Conservation (phyloP, 345 rosid species). For the Cardamine chenopodiifolia region DNA sequence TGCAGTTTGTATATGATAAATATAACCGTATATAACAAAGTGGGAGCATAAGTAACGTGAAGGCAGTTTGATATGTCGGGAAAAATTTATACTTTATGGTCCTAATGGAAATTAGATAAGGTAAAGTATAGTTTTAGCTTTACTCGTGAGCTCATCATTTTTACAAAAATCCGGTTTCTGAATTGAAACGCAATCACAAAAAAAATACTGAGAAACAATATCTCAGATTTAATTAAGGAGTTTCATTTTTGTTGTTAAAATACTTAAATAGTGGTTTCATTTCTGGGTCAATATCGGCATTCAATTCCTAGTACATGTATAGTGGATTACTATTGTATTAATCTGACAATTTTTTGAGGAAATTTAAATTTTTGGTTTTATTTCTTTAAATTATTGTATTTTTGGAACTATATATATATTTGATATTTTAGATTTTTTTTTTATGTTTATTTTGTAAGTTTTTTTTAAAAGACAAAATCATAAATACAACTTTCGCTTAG, state of each 20-base stretch:
- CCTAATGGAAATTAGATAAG: conserved; percentile 25
- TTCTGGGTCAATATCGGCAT: not conserved
- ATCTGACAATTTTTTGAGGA: not conserved
- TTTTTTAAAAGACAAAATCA: not conserved
- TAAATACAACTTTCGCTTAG: not conserved
- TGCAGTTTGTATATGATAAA: conserved; percentile 14
- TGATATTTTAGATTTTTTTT: not conserved
- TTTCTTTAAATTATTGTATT: not conserved
- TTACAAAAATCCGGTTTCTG: not conserved
- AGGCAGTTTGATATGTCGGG: conserved; percentile 43
- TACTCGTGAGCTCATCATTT: conserved; percentile 37
- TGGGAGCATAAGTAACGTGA: conserved; percentile 47
- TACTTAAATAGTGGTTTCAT: not conserved
- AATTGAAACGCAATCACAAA: conserved; percentile 11
- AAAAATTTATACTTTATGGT: conserved; percentile 20
- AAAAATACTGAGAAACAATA: no score
- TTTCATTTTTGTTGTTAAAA: not conserved
- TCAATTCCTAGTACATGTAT: not conserved
- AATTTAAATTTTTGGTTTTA: not conserved
- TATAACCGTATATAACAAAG: conserved; percentile 34
- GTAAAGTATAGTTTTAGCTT: conserved; percentile 19
- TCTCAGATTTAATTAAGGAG: not conserved
- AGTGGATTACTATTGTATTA: not conserved
- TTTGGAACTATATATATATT: not conserved
- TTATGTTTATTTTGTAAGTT: not conserved